Conservation (phyloP, 768 basidiomycete species). For the Calvatia gigantea region DNA sequence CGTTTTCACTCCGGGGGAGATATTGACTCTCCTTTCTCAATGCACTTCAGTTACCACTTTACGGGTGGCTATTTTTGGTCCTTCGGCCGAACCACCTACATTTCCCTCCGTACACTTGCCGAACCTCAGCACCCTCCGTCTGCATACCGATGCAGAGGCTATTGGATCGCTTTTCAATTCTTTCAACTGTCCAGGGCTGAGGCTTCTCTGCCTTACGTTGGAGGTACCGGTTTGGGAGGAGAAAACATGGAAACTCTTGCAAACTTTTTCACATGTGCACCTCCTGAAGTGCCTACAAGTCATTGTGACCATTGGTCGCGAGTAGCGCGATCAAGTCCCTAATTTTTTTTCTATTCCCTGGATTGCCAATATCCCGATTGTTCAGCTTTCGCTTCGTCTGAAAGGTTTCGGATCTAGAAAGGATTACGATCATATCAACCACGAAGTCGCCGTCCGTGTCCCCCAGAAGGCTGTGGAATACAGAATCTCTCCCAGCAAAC, state of each 20-base stretch:
- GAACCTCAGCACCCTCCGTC: background rate
- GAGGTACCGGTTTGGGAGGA: background rate
- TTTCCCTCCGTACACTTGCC: background rate
- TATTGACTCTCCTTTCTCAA: background rate
- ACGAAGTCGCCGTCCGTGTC: background rate
- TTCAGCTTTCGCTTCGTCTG: background rate
- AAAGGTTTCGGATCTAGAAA: background rate
- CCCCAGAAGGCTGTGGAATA: background rate
- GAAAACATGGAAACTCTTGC: background rate
- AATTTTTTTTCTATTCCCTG: background rate
- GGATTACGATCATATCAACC: background rate
- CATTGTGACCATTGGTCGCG: background rate
- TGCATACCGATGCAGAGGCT: background rate
- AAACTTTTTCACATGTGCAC: background rate
- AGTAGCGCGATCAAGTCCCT: background rate
- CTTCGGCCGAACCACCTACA: background rate
- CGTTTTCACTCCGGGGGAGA: background rate
- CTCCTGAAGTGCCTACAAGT: background rate
- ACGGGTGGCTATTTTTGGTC: background rate
- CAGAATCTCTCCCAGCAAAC: background rate
- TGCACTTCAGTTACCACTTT: background rate
- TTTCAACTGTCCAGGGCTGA: background rate
- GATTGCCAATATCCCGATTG: background rate
- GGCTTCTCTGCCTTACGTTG: background rate
- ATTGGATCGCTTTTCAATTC: background rate